Evolutionary conservation across 108 stramenopile species (phyloP).

Genomic region (Fragilariopsis cylindrus): DNA sequence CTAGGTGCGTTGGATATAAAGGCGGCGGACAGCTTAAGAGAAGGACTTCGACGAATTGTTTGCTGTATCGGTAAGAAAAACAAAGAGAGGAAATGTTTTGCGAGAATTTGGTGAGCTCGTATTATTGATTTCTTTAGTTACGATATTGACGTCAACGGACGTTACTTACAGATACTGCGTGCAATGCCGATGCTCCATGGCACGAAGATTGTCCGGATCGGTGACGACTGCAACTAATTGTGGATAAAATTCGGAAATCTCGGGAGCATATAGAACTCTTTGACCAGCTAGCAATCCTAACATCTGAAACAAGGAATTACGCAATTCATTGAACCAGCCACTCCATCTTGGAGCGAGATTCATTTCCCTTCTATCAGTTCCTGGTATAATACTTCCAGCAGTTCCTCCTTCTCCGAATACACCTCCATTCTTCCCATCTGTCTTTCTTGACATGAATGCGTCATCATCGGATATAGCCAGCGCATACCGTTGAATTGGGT

Average conservation of each 20-base stretch:
- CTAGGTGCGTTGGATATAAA: slow-evolving; percentile 78
- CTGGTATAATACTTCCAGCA: slow-evolving; percentile 83
- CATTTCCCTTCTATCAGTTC: slow-evolving; percentile 68
- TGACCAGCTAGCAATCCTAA: slow-evolving; percentile 73
- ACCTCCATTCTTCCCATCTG: slow-evolving; percentile 65
- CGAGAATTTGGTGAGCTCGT: neutral
- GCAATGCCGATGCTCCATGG: slow-evolving; percentile 89
- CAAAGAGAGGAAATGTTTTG: neutral
- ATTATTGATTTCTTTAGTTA: neutral
- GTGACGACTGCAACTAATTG: slow-evolving; percentile 63
- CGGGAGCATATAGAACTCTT: slow-evolving; percentile 78
- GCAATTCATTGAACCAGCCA: slow-evolving; percentile 88
- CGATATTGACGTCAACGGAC: neutral
- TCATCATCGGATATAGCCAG: slow-evolving; percentile 91
- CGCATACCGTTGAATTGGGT: slow-evolving; percentile 74
- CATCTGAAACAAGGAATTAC: slow-evolving; percentile 79
- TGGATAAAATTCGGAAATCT: slow-evolving; percentile 62
- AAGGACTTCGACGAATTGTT: slow-evolving; percentile 81
- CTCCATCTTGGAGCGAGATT: slow-evolving; percentile 87
- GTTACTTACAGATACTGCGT: slow-evolving; percentile 72
- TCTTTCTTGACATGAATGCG: slow-evolving; percentile 75
- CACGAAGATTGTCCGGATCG: slow-evolving; percentile 62
- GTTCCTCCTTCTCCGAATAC: slow-evolving; percentile 91
- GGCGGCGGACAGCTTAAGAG: slow-evolving; percentile 76
- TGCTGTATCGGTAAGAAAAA: slow-evolving; percentile 30